Evolutionary conservation across 371 early-diverging fungal species (phyloP).

Genomic region (Basidiobolus meristosporus): DNA sequence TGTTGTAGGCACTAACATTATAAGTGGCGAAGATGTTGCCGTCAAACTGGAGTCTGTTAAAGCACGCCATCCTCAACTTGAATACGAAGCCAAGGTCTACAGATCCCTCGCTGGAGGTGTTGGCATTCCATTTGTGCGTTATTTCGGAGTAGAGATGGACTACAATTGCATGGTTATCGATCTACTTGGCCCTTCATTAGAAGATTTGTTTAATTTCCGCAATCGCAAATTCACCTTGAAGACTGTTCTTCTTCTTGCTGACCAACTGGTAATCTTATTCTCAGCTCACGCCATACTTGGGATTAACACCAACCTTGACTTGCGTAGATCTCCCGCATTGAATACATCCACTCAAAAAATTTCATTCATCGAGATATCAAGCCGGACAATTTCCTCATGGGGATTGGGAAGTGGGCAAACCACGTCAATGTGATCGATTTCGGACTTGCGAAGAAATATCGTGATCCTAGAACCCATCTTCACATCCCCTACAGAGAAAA

Average conservation of each 20-base stretch:
- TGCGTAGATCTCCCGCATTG: constrained; percentile 76
- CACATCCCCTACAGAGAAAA: too few relatives aligned
- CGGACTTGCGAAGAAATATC: constrained; percentile 96
- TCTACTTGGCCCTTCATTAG: constrained; percentile 93
- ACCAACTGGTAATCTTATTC: constrained; percentile 71
- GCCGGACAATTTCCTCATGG: constrained; percentile 99
- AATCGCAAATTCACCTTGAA: constrained; percentile 92
- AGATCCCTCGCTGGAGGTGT: constrained; percentile 83
- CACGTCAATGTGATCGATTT: constrained; percentile 98
- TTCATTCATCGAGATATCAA: constrained; percentile 72
- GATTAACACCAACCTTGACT: not conserved
- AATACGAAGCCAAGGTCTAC: constrained; percentile 93
- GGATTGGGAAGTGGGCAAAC: constrained; percentile 80
- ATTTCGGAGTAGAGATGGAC: constrained; percentile 82
- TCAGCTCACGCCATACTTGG: not conserved
- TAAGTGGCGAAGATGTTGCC: constrained; percentile 90
- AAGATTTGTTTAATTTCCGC: constrained; percentile 97
- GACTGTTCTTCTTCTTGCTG: constrained; percentile 93
- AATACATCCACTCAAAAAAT: constrained; percentile 89
- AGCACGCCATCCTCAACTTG: constrained; percentile 90
- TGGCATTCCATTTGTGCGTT: too few relatives aligned
- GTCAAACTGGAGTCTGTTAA: constrained; percentile 87
- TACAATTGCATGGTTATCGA: constrained; percentile 97
- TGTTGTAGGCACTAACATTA: constrained; percentile 75
- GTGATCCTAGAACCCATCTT: too few relatives aligned